A percentile compares a stretch with the other conserved stretches of the same genome.
These are phyloP conservation scores for Craspedostauros australis DNA, from an alignment of 108 stramenopile genomes.

Conservation along the genomic window DNA sequence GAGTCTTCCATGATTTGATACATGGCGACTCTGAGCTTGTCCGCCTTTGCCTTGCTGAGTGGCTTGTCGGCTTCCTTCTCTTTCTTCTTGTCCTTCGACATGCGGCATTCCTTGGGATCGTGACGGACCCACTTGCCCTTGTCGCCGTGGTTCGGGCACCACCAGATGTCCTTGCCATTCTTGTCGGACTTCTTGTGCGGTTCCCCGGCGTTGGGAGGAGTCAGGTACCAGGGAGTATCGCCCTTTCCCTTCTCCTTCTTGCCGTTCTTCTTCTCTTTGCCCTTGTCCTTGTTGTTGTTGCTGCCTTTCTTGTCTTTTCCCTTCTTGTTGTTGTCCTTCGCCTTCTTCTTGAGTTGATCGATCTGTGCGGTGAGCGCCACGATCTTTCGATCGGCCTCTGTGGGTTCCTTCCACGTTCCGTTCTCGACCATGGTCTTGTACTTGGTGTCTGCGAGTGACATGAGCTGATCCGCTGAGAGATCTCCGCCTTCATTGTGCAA, in stretches of 20 bases:
- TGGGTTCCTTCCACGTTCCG: background rate
- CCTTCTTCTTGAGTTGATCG: background rate
- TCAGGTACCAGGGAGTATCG: no score
- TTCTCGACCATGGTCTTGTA: conserved; percentile 9
- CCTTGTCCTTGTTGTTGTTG: background rate
- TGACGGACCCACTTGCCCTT: no score
- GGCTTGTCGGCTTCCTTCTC: no score
- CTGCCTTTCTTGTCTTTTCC: background rate
- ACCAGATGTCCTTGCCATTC: no score
- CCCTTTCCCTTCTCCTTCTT: background rate
- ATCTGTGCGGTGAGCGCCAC: conserved; percentile 22
- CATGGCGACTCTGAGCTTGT: no score
- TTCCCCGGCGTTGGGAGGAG: no score
- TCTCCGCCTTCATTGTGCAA: conserved; percentile 18
- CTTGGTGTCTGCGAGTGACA: conserved; percentile 22
- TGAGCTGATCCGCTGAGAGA: conserved; percentile 10
- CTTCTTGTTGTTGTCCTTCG: background rate
- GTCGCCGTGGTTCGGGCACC: no score
- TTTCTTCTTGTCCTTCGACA: no score
- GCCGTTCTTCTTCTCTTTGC: background rate
- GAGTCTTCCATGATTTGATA: no score
- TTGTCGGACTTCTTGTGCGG: no score
- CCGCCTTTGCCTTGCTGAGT: no score
- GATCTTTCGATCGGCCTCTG: conserved; percentile 15
- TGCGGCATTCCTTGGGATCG: no score